Base-by-base conservation (phyloP, 2,329 filamentous ascomycete species). In the Cercospora zeina region DNA sequence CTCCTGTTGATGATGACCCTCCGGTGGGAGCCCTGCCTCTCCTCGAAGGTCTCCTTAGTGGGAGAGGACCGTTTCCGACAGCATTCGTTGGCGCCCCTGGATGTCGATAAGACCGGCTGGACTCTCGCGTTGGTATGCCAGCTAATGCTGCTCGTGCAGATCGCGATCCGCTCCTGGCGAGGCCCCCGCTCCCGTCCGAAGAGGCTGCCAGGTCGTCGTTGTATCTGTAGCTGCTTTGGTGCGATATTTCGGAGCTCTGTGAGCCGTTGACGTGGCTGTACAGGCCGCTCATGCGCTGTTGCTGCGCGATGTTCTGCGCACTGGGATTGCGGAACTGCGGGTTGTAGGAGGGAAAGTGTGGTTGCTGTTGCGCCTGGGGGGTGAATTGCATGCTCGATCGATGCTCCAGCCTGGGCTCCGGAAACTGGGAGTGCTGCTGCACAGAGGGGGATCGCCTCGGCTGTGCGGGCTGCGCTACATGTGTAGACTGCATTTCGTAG, bases 11-110 rank as follows among this genome's bases (percentile, higher is more conserved):
- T 19, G 65, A 62, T 4, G 69, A 68, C 24, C 68, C 68, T 39
- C 56, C 62, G 13, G 65, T 69, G 10, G 70, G 67, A 36, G 69
- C 67, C 56, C 68, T 61, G 7, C 61, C 84, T 49, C 89, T 86
- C 73, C 87, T 86, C 10, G 92, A 96, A 70, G 87, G 89, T 73
- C 89, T 85, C 69, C 92, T 85, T 45, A 89, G 89, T 49, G 91
- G 90, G 62, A 89, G 75, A 13, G 87, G 85, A 13, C 65, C 67
- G 37, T 63, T 62, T 4, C 84, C 85, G 13, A 80, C 82, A 31
- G 77, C 75, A 37, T 82, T 79, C 54, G 84, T 80, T 67, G 85
- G 86, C 56, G 82, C 81, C 62, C 82, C 80, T 21, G 64, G 65
- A 64, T 85, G 82, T 59, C 85, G 84, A 73, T 93, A 91, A 31